phyloP scores from a whole-genome alignment of 1,284 basidiomycete genomes.

The Singerocomus inundabilis region DNA sequence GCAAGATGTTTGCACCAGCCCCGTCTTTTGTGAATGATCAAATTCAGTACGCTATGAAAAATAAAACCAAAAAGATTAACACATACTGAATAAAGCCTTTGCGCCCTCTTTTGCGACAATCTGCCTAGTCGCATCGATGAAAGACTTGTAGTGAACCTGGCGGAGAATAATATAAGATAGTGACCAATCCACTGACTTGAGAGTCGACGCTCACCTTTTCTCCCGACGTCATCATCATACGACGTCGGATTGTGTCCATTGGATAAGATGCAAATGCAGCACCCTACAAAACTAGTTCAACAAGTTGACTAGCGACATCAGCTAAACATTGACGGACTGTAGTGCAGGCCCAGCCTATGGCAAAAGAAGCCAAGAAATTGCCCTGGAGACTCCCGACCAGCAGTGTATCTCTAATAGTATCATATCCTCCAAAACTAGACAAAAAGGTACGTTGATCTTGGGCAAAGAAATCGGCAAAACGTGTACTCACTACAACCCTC shows the following conservation, averaged over 20 bases:
- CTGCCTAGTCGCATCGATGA: slow-evolving; percentile 62
- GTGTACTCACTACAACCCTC: slow-evolving; percentile 49
- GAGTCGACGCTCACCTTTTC: slow-evolving; percentile 39
- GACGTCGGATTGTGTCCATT: slow-evolving; percentile 63
- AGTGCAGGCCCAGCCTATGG: slow-evolving; percentile 55
- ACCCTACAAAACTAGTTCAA: slow-evolving; percentile 30
- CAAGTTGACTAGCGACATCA: background rate
- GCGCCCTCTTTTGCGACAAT: slow-evolving; percentile 59
- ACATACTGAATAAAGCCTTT: slow-evolving; percentile 55
- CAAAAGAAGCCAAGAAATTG: slow-evolving; percentile 64
- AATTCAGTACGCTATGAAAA: background rate
- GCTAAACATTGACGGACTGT: slow-evolving; percentile 34
- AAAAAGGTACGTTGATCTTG: background rate
- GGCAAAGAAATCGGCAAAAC: no score
- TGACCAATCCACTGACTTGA: background rate
- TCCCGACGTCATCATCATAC: slow-evolving; percentile 75
- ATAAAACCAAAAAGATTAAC: no score
- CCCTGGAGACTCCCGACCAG: slow-evolving; percentile 56
- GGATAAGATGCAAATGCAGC: slow-evolving; percentile 66
- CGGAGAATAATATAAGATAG: background rate
- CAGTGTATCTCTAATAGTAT: slow-evolving; percentile 53
- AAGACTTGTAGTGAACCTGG: slow-evolving; percentile 44
- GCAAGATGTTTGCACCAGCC: slow-evolving; percentile 59
- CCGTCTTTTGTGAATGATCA: slow-evolving; percentile 32
- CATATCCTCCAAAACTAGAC: slow-evolving; percentile 46